These are phyloP conservation scores for Eragrostis nindensis DNA, from an alignment of 176 grass and related monocot species.

Conservation along the genomic window DNA sequence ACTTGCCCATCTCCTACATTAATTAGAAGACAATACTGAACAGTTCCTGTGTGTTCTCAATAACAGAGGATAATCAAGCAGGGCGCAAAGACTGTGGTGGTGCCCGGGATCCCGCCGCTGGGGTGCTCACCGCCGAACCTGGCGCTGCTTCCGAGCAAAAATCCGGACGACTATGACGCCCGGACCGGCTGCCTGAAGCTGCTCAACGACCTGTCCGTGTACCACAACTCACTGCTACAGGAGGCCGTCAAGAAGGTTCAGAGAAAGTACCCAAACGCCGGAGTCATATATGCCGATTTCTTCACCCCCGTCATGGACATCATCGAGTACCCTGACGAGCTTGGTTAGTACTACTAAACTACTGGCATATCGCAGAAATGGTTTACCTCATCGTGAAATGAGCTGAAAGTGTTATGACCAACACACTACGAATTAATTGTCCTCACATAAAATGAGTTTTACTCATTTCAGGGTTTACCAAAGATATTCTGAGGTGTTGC, in stretches of 20 bases:
- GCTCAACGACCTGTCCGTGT: constrained; percentile 46
- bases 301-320: constrained; percentile 43
- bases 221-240: constrained; percentile 56
- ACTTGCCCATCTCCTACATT: not conserved
- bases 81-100: constrained; percentile 51
- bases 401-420: not conserved
- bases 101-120: constrained; percentile 63
- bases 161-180: constrained; percentile 38
- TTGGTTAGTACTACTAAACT: not conserved
- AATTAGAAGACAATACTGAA: not conserved
- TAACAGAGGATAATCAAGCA: constrained; percentile 54
- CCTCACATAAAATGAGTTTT: not conserved
- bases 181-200: constrained; percentile 56
- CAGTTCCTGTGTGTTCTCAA: not conserved
- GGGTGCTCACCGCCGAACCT: constrained; percentile 60
- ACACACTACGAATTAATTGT: too few relatives aligned
- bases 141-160: constrained; percentile 11
- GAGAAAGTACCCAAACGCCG: not conserved
- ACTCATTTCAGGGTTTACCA: constrained; percentile 40
- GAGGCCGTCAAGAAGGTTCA: not conserved
- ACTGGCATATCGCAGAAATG: not conserved
- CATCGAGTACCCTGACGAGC: not conserved
- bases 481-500: constrained; percentile 45
- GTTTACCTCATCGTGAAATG: not conserved
- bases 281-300: constrained; percentile 60